Base-by-base conservation (phyloP, 495 filamentous ascomycete species). In the Geopyxis carbonaria region DNA sequence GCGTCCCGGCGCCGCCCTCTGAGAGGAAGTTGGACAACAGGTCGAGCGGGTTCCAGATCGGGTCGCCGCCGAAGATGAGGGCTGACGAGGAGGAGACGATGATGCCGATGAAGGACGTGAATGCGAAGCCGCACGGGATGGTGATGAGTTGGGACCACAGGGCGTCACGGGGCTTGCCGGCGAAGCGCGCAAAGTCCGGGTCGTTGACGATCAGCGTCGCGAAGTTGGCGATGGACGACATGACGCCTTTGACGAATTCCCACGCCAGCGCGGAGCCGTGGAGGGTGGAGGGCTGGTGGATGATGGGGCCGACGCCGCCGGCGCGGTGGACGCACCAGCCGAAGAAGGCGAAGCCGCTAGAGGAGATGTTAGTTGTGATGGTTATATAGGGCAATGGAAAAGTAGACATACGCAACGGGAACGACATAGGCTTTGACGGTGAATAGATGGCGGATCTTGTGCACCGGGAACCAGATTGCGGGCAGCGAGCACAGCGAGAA, bases 41-140 rank as follows among this genome's bases (percentile, higher is more conserved):
- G 9, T 72, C 66, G 2, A 93, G 70, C 0, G 86, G 86, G 48
- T 85, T 83, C 86, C 86, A 94, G 47, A 92, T 81, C 2, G 79
- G 63, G 1, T 78, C 61, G 14, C 69, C 68, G 22, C 67, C 66
- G 47, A 76, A 86, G 49, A 92, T 83, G 41, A 89, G 70, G 0
- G 69, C 62, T 2, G 83, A 85, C 5, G 78, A 81, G 0, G 86
- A 94, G 1, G 81, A 86, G 20, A 87, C 84, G 44, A 93, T 80
- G 51, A 94, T 93, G 41, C 86, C 84, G 49, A 93, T 86, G 57
- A 93, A 85, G 5, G 79, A 87, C 11, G 86, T 93, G 34, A 93
- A 55, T 2, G 79, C 86, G 31, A n/a, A 2, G 15, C 80, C 79
- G 40, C 77, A 57, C 3, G 85, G 86, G 43, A 93, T 92, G 4